Percentiles rank a stretch among this genome's conserved stretches.
Evolutionary conservation across 805 yeast genomes (phyloP).

Genomic region (Teunomyces funiuensis): DNA sequence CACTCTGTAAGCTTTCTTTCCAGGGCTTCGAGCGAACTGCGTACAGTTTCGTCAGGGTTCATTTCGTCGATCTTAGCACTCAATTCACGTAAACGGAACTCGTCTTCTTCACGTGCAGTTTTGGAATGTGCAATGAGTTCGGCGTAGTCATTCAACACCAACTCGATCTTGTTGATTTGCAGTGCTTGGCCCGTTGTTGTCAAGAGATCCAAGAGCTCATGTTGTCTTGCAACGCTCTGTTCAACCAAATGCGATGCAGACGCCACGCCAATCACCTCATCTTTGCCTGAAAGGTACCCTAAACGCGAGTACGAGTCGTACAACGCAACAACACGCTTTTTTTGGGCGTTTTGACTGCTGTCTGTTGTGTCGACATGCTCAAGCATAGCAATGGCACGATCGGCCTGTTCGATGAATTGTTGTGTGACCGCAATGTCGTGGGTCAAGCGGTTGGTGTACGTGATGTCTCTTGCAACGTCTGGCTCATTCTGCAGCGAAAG

Average conservation of each 20-base stretch:
- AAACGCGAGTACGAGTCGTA: slow-evolving; percentile 18
- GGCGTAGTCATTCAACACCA: slow-evolving; percentile 4
- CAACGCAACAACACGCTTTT: slow-evolving; percentile 19
- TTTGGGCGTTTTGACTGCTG: slow-evolving; percentile 1
- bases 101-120: neutral
- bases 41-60: neutral
- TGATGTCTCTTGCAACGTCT: slow-evolving; percentile 1
- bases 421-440: slow-evolving; percentile 10
- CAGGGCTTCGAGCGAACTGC: neutral
- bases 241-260: slow-evolving; percentile 18
- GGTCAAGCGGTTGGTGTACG: slow-evolving; percentile 3
- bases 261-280: slow-evolving; percentile 28
- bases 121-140: slow-evolving; percentile 4
- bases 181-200: neutral
- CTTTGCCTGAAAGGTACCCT: slow-evolving; percentile 27
- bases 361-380: slow-evolving; percentile 2
- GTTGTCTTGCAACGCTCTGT: slow-evolving; percentile 5
- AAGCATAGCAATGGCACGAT: slow-evolving; percentile 17
- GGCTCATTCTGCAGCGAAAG: slow-evolving; percentile 2
- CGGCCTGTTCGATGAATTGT: slow-evolving; percentile 21
- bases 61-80: neutral
- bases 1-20: neutral
- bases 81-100: neutral
- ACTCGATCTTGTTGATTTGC: neutral
- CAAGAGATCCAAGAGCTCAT: neutral